These are phyloP conservation scores for Aegilops bicornis DNA, from an alignment of 176 grass and related monocot species.

Conservation along the genomic window DNA sequence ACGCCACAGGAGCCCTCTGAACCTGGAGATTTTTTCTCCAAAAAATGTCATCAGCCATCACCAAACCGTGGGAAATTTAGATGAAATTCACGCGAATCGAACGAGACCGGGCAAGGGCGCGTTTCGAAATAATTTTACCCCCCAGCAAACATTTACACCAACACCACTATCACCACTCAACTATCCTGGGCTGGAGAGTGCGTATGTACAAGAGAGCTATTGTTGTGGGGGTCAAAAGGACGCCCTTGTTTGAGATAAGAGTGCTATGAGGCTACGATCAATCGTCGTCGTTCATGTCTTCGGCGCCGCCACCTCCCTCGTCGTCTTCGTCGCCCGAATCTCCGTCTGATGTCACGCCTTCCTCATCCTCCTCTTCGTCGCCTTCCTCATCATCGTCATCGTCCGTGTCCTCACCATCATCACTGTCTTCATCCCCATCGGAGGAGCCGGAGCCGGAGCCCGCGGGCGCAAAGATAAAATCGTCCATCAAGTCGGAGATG, in stretches of 20 bases:
- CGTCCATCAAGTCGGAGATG: neutral
- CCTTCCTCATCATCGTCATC: neutral
- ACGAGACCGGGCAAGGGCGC: too few species aligned
- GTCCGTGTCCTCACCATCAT: neutral
- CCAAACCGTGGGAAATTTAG: too few species aligned
- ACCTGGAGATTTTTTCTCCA: neutral
- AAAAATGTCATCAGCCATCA: too few species aligned
- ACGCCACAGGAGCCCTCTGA: neutral
- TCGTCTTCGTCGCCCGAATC: neutral
- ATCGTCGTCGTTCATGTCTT: neutral
- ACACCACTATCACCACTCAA: neutral
- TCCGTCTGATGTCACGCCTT: neutral
- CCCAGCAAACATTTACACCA: neutral
- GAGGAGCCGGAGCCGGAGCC: conserved; percentile 1
- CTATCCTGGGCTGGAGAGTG: neutral
- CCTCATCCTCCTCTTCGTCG: neutral
- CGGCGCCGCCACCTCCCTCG: neutral
- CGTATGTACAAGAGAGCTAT: neutral
- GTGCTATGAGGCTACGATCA: neutral
- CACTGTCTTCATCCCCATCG: neutral
- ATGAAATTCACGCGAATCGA: too few species aligned
- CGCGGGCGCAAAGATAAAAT: neutral
- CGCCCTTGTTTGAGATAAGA: neutral
- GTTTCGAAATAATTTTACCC: too few species aligned
- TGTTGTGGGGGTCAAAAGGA: neutral